These are phyloP conservation scores for Colletotrichum sp. DNA, from an alignment of 2,329 filamentous ascomycete genomes.

Conservation along the genomic window DNA sequence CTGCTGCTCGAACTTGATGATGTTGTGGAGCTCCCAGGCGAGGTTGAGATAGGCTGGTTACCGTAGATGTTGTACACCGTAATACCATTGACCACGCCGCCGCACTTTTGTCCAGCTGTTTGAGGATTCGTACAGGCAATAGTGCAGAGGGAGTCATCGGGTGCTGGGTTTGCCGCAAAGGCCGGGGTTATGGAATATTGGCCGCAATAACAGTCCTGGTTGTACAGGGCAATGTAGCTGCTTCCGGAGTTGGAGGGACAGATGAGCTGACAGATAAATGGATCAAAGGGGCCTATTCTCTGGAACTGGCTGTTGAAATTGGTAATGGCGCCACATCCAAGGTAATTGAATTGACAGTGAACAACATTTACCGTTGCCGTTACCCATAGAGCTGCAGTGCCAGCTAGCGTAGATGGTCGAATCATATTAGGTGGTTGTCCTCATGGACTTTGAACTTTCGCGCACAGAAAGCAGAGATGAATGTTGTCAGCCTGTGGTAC, in stretches of 20 bases:
- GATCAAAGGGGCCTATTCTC: too few species aligned
- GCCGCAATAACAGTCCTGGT: neutral
- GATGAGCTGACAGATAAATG: rapidly evolving
- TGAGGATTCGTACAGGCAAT: neutral
- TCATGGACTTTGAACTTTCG: neutral
- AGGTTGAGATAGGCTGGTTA: too few species aligned
- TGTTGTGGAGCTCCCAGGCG: neutral
- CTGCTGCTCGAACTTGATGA: neutral
- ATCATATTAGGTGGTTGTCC: neutral
- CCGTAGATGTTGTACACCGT: neutral
- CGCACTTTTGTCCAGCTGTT: neutral
- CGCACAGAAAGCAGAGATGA: neutral
- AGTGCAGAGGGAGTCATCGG: neutral
- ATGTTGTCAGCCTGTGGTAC: neutral
- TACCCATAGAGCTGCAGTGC: neutral
- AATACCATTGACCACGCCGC: neutral
- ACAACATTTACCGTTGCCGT: neutral
- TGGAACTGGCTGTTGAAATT: neutral
- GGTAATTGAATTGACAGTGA: neutral
- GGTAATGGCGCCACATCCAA: neutral
- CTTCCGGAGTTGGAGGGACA: neutral
- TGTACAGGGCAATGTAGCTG: neutral
- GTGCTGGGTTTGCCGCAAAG: neutral
- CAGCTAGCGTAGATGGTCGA: neutral
- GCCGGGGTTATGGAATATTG: neutral